Base-by-base conservation (phyloP, 1,284 basidiomycete species). In the Sanghuangporus weigelae region DNA sequence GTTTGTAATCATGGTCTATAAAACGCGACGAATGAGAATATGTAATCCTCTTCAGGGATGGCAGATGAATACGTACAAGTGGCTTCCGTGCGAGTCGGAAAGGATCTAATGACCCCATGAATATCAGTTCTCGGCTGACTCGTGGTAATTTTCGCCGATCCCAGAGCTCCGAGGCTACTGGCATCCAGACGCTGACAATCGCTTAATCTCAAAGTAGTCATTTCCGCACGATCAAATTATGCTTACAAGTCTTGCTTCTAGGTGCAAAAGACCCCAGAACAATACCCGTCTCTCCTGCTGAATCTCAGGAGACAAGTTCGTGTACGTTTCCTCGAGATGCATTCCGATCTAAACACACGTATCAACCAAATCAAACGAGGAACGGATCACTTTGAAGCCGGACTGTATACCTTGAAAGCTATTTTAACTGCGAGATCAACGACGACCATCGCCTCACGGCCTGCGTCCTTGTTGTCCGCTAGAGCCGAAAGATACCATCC, bases 391-490 rank as follows among this genome's bases (percentile, higher is more conserved):
- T 44, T 12, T 44, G 42, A 44, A 44, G 42, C 2, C 11, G 11
- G 42, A 14, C 6, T 44, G 4, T 23, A n/a, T 35, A 59, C 58
- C 44, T 59, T 49, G 3, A 51, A 36, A 21, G 60, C 60, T 26
- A 57, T 48, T 38, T 57, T 62, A 10, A 57, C 54, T 21, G 60
- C 55, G 31, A 62, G 53, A 19, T 44, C 38, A 35, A 57, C 48
- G 10, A 57, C 39, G 5, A 55, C 51, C 14, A 23, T 48, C 48
- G 60, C 60, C 36, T 55, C 49, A 8, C 53, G 26, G 10, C 60
- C 60, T 12, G 60, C 60, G 21, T 57, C 54, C 55, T 62, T 62
- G 53, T 44, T 44, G 26, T 62, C 60, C 21, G 60, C 42, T 11
- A 62, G 36, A 10, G 46, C 54, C 26, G 40, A 16, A 16, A 62